Evolutionary conservation across 2,329 filamentous ascomycete species (phyloP).

Genomic region (Eutypella sp.): DNA sequence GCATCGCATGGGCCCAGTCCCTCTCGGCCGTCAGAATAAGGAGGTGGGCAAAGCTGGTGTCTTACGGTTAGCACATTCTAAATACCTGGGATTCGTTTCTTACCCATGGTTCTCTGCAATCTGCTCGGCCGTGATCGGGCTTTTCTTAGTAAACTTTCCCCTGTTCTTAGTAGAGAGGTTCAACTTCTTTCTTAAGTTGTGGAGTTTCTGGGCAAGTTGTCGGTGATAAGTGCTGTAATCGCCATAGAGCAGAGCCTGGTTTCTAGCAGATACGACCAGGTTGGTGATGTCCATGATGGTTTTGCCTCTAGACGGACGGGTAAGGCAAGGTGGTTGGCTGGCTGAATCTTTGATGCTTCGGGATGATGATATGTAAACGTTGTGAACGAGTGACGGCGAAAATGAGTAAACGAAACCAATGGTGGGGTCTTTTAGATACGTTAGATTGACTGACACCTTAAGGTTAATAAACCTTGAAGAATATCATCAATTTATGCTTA

Average conservation of each 20-base stretch:
- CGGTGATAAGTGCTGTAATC: constrained; percentile 83
- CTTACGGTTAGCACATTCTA: constrained; percentile 6
- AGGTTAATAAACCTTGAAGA: not conserved
- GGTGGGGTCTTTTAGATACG: not conserved
- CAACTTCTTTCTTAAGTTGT: constrained; percentile 79
- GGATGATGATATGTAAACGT: too few species aligned
- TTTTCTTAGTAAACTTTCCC: constrained; percentile 74
- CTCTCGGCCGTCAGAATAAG: constrained; percentile 82
- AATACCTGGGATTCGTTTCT: constrained; percentile 18
- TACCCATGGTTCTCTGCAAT: constrained; percentile 74
- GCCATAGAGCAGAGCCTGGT: constrained; percentile 79
- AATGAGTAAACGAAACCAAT: not conserved
- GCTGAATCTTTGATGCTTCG: too few species aligned
- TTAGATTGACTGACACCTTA: not conserved
- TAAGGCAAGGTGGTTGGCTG: too few species aligned
- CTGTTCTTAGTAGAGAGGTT: constrained; percentile 79
- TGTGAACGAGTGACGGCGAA: not conserved
- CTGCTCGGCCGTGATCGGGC: constrained; percentile 67
- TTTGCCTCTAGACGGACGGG: too few species aligned
- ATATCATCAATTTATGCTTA: not conserved
- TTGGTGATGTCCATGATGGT: constrained; percentile 85
- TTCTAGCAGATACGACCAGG: constrained; percentile 72
- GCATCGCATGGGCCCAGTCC: constrained; percentile 93
- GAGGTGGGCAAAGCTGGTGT: constrained; percentile 65
- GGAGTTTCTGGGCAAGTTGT: constrained; percentile 74